Base-by-base conservation (phyloP, 2,329 filamentous ascomycete species). In the Onygenales sp. region DNA sequence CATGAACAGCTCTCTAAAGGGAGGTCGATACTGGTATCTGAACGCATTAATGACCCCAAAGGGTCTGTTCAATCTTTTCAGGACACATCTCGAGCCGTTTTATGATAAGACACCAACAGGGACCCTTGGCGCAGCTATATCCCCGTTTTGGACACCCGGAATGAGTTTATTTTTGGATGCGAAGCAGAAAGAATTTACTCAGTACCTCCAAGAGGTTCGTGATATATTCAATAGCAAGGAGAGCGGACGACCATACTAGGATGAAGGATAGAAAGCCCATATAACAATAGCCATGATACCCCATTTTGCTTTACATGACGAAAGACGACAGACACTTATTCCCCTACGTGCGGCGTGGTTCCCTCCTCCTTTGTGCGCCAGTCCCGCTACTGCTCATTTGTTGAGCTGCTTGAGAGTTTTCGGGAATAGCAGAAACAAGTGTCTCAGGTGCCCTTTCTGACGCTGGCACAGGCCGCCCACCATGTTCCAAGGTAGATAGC, bases 21-120 rank as follows among this genome's bases (percentile, higher is more conserved):
- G 46, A n/a, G 43, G 54, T 14, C 43, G 54, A 49, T 56, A 49
- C 42, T 56, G 54, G 54, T 56, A 56, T 32, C 42, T 46, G 34
- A 44, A 52, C 45, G 52, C 54, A 17, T 50, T 56, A 39, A 21
- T 47, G 14, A 49, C 36, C 21, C 54, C 54, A n/a, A 52, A 52
- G 42, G 49, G 45, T 31, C n/a, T 56, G 13, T 56, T 54, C 31
- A 54, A 54, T 36, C 9, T 56, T 27, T 46, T 53, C 27, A 44
- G 52, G 36, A 6, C 2, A 14, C 49, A 52, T 39, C n/a, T 56
- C 11, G 11, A 36, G 11, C 34, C 42, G 14, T 32, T 33, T 5
- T 56, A 39, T 31, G 49, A 54, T 46, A 8, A 45, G 36, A 33
- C 36, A 6, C 40, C 52, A 10, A 31, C 42, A 42, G 21, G 49